A percentile compares a stretch with the other conserved stretches of the same genome.
phyloP scores from a whole-genome alignment of 192 early-diverging fungal genomes.

The Backusella morwellensis region DNA sequence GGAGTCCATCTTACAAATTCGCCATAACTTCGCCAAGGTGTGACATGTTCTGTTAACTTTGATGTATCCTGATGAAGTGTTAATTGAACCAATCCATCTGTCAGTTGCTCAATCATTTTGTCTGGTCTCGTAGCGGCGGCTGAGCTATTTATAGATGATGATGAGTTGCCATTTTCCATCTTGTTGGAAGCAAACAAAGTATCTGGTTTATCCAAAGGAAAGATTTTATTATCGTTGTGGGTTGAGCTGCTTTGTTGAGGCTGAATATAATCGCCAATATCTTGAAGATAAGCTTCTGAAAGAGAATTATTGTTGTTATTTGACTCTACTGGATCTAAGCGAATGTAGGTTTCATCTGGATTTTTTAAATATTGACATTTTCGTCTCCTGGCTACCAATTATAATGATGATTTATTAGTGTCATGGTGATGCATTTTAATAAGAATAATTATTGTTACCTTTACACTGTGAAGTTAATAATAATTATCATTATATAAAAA shows the following conservation, averaged over 20 bases:
- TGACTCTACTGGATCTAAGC: conserved; percentile 20
- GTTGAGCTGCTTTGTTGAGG: background rate
- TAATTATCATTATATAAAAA: no score
- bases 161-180: background rate
- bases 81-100: conserved; percentile 17
- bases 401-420: background rate
- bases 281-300: conserved; percentile 7
- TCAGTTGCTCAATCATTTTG: conserved; percentile 32
- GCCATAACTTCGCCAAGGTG: conserved; percentile 31
- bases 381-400: conserved; percentile 30
- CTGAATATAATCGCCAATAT: background rate
- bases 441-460: conserved; percentile 1
- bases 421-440: background rate
- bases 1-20: conserved; percentile 21
- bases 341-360: conserved; percentile 30
- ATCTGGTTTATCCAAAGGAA: conserved; percentile 4
- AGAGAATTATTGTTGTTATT: background rate
- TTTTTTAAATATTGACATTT: conserved; percentile 38
- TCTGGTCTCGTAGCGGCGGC: conserved; percentile 10
- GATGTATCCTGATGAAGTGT: conserved; percentile 18
- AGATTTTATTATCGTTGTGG: background rate
- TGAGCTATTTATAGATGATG: background rate
- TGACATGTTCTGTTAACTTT: conserved; percentile 9
- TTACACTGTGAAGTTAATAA: conserved; percentile 10
- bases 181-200: conserved; percentile 13